Evolutionary conservation across 2,329 filamentous ascomycete species (phyloP).

Genomic region (Xylariaceae sp.): DNA sequence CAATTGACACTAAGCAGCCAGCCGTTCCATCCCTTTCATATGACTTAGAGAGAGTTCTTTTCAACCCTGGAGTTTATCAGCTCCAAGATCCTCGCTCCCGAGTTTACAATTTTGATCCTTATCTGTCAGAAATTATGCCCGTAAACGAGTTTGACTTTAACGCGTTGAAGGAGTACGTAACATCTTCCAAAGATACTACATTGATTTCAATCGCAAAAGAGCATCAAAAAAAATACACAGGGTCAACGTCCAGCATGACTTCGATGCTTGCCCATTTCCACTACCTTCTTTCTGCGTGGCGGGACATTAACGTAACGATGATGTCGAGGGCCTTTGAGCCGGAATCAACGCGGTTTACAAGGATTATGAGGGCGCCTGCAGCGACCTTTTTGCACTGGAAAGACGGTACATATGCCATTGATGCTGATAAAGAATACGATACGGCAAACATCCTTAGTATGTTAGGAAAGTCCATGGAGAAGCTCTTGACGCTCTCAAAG

Average conservation of each 20-base stretch:
- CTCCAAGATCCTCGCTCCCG: constrained; percentile 86
- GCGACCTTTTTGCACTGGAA: constrained; percentile 84
- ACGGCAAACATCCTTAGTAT: constrained; percentile 84
- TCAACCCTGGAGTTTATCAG: constrained; percentile 92
- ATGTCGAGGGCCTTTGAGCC: constrained; percentile 71
- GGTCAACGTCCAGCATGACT: constrained; percentile 98
- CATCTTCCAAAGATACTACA: constrained; percentile 81
- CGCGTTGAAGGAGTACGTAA: constrained; percentile 84
- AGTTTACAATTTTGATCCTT: constrained; percentile 97
- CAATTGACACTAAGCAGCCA: constrained; percentile 43
- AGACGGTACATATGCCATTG: constrained; percentile 89
- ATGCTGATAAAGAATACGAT: constrained; percentile 93
- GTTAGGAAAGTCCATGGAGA: constrained; percentile 96
- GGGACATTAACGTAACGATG: constrained; percentile 69
- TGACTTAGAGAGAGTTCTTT: constrained; percentile 86
- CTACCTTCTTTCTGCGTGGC: constrained; percentile 85
- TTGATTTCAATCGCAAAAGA: constrained; percentile 72
- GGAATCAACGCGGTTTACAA: constrained; percentile 71
- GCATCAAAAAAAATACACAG: constrained; percentile 79
- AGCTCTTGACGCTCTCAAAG: constrained; percentile 82
- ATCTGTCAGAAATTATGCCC: constrained; percentile 91
- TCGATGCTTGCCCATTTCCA: constrained; percentile 87
- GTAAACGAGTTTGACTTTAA: constrained; percentile 91
- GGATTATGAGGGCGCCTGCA: constrained; percentile 72
- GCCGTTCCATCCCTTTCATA: constrained; percentile 69